These are phyloP conservation scores for Nannochloropsis limnetica DNA, from an alignment of 352 stramenopile genomes.

Conservation along the genomic window DNA sequence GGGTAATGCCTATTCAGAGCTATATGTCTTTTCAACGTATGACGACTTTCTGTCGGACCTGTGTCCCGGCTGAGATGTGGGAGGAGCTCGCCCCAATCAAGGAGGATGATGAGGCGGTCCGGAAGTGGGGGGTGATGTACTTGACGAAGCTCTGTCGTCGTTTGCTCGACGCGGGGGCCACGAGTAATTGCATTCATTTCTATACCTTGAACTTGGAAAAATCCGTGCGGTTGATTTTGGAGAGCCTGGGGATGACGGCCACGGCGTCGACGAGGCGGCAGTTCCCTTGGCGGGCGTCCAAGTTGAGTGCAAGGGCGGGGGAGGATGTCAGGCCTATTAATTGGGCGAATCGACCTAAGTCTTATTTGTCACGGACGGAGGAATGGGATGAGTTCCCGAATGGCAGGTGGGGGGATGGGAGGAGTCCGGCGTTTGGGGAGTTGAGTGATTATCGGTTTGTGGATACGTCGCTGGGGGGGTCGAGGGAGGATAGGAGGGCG, in stretches of 20 bases:
- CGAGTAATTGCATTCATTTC: constrained; percentile 67
- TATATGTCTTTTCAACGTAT: constrained; percentile 61
- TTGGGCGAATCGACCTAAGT: constrained; percentile 95
- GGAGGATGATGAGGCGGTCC: constrained; percentile 80
- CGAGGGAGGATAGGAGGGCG: constrained; percentile 68
- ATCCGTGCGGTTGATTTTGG: constrained; percentile 74
- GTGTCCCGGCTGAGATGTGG: constrained; percentile 69
- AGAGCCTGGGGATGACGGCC: constrained; percentile 60
- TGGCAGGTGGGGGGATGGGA: constrained; percentile 84
- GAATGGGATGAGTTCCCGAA: constrained; percentile 95
- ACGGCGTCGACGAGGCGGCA: constrained; percentile 56
- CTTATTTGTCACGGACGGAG: constrained; percentile 90
- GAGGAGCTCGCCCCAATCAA: constrained; percentile 75
- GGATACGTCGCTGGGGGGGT: constrained; percentile 58
- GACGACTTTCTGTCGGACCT: constrained; percentile 61
- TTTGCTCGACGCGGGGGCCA: constrained; percentile 61
- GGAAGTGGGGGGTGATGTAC: constrained; percentile 65
- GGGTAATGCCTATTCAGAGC: constrained; percentile 84
- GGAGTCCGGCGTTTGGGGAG: constrained; percentile 86
- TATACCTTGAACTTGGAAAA: constrained; percentile 86
- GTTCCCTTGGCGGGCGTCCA: constrained; percentile 79
- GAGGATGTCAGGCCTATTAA: constrained; percentile 91
- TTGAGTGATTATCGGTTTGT: constrained; percentile 90
- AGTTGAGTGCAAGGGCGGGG: constrained; percentile 70
- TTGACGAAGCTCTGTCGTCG: constrained; percentile 46